Evolutionary conservation across 495 filamentous ascomycete genomes (phyloP), one percentile per base, ranked within the genome.

Genomic region (Tuber borchii): DNA sequence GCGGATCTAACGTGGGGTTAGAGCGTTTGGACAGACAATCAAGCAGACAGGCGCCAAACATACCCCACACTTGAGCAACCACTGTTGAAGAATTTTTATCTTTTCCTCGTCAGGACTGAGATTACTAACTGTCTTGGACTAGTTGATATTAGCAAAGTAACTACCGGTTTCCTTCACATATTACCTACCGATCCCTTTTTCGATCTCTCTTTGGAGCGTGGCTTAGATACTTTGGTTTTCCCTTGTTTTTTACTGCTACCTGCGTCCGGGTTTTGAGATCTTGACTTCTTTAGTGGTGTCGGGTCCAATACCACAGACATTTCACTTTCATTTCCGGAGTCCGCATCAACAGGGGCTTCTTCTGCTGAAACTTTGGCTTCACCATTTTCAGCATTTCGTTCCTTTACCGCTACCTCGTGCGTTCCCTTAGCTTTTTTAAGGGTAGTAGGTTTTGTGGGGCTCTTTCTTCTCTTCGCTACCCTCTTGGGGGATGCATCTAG

Each of bases 1-100:
- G 45, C 93, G 92, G 70, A 99, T 90, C 31, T 82, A 34, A 31
- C 34, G 12, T 2, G n/a, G 68, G 42, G 19, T 69, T 31, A 70
- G 69, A n/a, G 48, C 20, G 75, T 20, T 68, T 37, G 34, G 31
- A 37, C 12, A 65, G 45, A 72, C 26, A 19, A 37, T n/a, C 10
- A 19, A 43, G 34, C 26, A 14, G 26, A 19, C 20, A 19, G 8
- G 42, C 20, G 40, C 34, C 44, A 69, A 46, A 81, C 75, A 20
- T 79, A 82, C 80, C 69, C 95, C 95, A 81, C 95, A 99, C 85
- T 97, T 97, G 65, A 92, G 80, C 43, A 99, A 87, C 84, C 93
- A 93, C 34, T 89, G 88, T 84, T 99, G 95, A 22, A 99, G 87
- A n/a, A 89, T 90, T 83, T 95, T 98, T 83, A 98, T 93, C 84